These are phyloP conservation scores for Beverwykella pulmonaria DNA, from an alignment of 495 filamentous ascomycete species.

Conservation along the genomic window DNA sequence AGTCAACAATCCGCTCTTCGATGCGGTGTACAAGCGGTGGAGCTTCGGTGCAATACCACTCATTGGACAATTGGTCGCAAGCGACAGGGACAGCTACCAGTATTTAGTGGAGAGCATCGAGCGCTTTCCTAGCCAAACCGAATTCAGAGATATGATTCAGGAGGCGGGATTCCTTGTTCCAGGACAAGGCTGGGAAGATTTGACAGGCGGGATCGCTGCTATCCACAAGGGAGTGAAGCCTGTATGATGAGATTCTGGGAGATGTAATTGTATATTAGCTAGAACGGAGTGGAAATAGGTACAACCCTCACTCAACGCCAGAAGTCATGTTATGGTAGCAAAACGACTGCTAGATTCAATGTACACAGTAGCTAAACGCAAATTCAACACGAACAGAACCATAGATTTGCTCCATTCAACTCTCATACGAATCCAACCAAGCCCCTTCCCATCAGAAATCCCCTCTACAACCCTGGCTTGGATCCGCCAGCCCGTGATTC, in stretches of 20 bases:
- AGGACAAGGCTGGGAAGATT: constrained; percentile 79
- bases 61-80: constrained; percentile 93
- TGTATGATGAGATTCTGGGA: constrained; percentile 1
- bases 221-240: constrained; percentile 98
- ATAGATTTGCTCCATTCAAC: too few species aligned
- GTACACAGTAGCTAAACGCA: too few species aligned
- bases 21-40: constrained; percentile 93
- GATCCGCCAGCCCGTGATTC: too few species aligned
- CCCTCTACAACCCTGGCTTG: too few species aligned
- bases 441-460: too few species aligned
- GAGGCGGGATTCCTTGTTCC: constrained; percentile 86
- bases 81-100: constrained; percentile 94
- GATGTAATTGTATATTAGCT: too few species aligned
- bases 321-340: too few species aligned
- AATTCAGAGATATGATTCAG: constrained; percentile 84
- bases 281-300: too few species aligned
- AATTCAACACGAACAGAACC: too few species aligned
- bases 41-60: constrained; percentile 92
- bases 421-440: too few species aligned
- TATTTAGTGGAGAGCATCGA: constrained; percentile 99
- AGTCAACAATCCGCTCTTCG: constrained; percentile 70
- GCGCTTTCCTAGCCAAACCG: constrained; percentile 80
- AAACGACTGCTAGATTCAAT: too few species aligned
- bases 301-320: too few species aligned
- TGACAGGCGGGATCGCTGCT: constrained; percentile 89